These are phyloP conservation scores for Kodamaea neixiangensis DNA, from an alignment of 805 yeast genomes.

Conservation along the genomic window DNA sequence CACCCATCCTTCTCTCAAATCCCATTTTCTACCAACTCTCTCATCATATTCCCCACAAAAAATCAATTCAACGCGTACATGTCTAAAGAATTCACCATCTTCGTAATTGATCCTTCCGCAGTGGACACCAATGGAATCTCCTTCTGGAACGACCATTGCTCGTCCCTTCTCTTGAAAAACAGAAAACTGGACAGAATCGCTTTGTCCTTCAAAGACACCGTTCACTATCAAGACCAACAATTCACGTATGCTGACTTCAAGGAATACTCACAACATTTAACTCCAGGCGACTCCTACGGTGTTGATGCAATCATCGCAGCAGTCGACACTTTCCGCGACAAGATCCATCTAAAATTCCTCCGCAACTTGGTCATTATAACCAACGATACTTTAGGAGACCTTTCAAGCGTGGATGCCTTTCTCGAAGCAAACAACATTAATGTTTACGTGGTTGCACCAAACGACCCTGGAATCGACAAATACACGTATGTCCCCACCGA, in stretches of 20 bases:
- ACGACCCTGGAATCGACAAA: constrained; percentile 16
- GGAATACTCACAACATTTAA: constrained; percentile 13
- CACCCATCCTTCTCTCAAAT: neutral
- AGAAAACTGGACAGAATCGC: constrained; percentile 24
- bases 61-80: constrained; percentile 3
- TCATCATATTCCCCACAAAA: neutral
- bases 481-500: neutral
- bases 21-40: neutral
- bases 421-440: constrained; percentile 2
- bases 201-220: constrained; percentile 4
- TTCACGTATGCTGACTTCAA: constrained; percentile 19
- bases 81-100: constrained; percentile 23
- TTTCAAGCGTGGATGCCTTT: neutral
- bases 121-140: neutral
- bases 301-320: constrained; percentile 8
- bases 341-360: constrained; percentile 20
- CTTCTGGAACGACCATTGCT: constrained; percentile 18
- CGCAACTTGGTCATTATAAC: constrained; percentile 23
- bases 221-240: constrained; percentile 17
- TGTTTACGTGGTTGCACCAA: constrained; percentile 5
- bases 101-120: constrained; percentile 19
- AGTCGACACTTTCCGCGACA: constrained; percentile 19
- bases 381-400: neutral
- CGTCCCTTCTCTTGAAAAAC: constrained; percentile 19
- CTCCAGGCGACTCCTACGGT: neutral